Evolutionary conservation across 2,329 filamentous ascomycete species (phyloP), one percentile per base, ranked within the genome.

Genomic region (Fusarium newnesense): DNA sequence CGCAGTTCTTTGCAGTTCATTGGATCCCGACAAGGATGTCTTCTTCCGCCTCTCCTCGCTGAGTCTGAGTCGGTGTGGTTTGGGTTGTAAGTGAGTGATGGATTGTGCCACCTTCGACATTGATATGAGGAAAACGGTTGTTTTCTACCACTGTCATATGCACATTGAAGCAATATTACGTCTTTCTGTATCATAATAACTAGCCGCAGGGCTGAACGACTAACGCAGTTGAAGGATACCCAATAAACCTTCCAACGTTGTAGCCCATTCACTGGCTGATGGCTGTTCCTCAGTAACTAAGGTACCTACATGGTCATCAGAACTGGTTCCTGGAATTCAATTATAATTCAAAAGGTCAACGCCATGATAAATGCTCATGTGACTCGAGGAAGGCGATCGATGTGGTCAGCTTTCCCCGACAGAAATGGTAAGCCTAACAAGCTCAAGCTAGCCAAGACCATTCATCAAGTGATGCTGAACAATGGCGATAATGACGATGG

Each of bases 21-120:
- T 59, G 47, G 46, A 67, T 42, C 64, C 52, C 54, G 46, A 30
- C 64, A 65, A 50, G 24, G 15, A 54, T 42, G 39, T 32, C 60
- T 52, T 58, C 40, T 61, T 59, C 59, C 42, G n/a, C 46, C 59
- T 59, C 52, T 71, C 67, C 52, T 67, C 30, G 26, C 49, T 71
- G n/a, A 50, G 42, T 28, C 11, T 34, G 30, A 47, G 53, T 40
- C 32, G 30, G 43, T 60, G 67, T 68, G 59, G 49, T 61, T 68
- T 64, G 58, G 54, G 70, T 61, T 69, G 43, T 61, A 53, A 66
- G 65, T 71, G 50, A 74, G 65, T 67, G 54, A 71, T 34, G 67
- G 61, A 73, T 47, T 60, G 24, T 40, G 63, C 68, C 57, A 28
- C 32, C 64, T 67, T 67, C 19, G 54, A 30, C 37, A 39, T 40